Evolutionary conservation across 345 rosid species (phyloP).

Genomic region (Erodium maritimum): DNA sequence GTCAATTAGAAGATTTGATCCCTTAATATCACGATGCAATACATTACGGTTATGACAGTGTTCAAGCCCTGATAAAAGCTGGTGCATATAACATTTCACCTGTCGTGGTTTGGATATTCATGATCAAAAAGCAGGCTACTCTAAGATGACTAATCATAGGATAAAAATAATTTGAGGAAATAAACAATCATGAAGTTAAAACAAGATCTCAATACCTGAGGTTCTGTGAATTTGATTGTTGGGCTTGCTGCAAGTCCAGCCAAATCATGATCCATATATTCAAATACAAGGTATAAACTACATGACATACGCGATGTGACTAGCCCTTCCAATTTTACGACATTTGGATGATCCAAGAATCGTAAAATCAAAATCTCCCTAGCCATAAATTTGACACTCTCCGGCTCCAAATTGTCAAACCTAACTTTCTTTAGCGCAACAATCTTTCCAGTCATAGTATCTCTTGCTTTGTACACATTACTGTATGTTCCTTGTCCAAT

Average conservation of each 20-base stretch:
- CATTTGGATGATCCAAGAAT: constrained; percentile 64
- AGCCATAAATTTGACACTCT: constrained; percentile 83
- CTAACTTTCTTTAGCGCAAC: constrained; percentile 79
- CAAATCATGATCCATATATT: constrained; percentile 76
- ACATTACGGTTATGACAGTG: constrained; percentile 61
- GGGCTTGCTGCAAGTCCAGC: constrained; percentile 83
- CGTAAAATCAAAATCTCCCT: constrained; percentile 67
- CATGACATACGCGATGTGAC: constrained; percentile 81
- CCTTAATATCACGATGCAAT: constrained; percentile 76
- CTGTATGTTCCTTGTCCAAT: constrained; percentile 88
- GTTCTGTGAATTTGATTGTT: constrained; percentile 44
- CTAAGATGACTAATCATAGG: too few species aligned
- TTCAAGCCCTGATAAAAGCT: constrained; percentile 63
- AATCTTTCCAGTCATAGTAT: constrained; percentile 52
- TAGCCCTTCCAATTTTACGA: constrained; percentile 60
- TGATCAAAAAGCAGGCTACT: too few species aligned
- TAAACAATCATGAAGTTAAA: background rate
- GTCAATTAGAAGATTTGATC: constrained; percentile 75
- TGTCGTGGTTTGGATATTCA: constrained; percentile 14
- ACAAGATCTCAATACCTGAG: constrained; percentile 35
- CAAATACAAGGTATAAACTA: constrained; percentile 65
- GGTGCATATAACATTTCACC: constrained; percentile 67
- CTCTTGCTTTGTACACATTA: constrained; percentile 86
- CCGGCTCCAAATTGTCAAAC: constrained; percentile 74
- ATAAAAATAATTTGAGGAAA: background rate